These are phyloP conservation scores for Cladosporium sp. DNA, from an alignment of 2,329 filamentous ascomycete species.

Conservation along the genomic window DNA sequence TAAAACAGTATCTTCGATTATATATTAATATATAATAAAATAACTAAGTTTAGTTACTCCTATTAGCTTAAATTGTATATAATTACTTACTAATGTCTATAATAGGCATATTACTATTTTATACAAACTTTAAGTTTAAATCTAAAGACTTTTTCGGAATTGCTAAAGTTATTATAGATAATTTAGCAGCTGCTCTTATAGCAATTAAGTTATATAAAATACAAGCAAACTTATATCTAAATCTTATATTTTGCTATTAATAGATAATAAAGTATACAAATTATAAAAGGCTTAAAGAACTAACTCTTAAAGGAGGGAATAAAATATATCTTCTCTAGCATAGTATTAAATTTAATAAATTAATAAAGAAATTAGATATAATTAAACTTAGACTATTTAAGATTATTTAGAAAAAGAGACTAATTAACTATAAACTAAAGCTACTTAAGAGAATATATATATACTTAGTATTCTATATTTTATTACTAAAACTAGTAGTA, in stretches of 20 bases:
- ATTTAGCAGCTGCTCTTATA: neutral
- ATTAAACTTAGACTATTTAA: neutral
- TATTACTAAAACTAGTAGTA: neutral
- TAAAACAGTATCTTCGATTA: neutral
- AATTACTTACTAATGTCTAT: neutral
- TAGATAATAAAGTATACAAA: neutral
- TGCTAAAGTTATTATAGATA: too few relatives aligned
- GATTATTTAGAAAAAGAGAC: neutral
- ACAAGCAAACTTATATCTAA: constrained; percentile 9
- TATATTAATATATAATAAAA: neutral
- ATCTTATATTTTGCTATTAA: neutral
- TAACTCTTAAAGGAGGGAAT: neutral
- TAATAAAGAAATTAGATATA: neutral
- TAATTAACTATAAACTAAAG: neutral
- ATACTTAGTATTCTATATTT: neutral
- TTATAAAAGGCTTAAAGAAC: neutral
- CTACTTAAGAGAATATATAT: neutral
- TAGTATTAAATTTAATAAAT: neutral
- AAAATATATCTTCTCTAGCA: neutral
- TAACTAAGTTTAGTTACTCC: neutral
- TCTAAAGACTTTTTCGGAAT: neutral
- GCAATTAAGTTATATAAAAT: constrained; percentile 11
- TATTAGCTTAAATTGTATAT: neutral
- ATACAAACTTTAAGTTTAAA: neutral
- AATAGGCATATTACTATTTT: neutral